Evolutionary conservation across 2,329 filamentous ascomycete genomes (phyloP).

Genomic region (Aspergillus sclerotialis): DNA sequence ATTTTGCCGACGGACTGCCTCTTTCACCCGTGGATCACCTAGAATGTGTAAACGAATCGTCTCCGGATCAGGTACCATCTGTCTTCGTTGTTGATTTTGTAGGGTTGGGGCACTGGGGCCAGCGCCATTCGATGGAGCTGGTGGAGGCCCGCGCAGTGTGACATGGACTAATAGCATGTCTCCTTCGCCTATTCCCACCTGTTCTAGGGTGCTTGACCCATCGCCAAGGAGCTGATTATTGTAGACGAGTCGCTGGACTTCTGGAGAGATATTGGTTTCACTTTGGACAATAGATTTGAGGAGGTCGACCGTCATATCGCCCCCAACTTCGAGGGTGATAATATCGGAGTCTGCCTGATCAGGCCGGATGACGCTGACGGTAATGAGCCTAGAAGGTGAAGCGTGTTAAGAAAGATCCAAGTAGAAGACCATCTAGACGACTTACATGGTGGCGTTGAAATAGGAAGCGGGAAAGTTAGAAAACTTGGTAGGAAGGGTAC

Average conservation of each 20-base stretch:
- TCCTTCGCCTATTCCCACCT: constrained; percentile 74
- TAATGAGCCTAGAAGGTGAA: constrained; percentile 62
- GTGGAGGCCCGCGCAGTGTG: constrained; percentile 23
- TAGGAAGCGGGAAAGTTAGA: constrained; percentile 11
- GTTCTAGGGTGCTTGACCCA: constrained; percentile 71
- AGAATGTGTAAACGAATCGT: constrained; percentile 75
- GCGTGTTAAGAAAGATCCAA: too few species aligned
- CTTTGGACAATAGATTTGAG: constrained; percentile 83
- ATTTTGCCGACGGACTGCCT: constrained; percentile 62
- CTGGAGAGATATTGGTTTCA: constrained; percentile 67
- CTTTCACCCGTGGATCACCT: constrained; percentile 65
- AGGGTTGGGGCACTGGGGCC: constrained; percentile 21
- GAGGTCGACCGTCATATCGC: constrained; percentile 74
- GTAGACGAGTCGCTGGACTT: constrained; percentile 78
- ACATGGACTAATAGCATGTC: constrained; percentile 91
- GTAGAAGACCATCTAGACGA: too few species aligned
- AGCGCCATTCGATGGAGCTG: constrained; percentile 21
- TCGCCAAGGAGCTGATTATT: constrained; percentile 76
- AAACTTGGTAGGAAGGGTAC: constrained; percentile 1
- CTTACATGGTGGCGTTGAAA: constrained; percentile 14
- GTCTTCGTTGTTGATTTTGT: constrained; percentile 22
- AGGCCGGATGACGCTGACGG: constrained; percentile 73
- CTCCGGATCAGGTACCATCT: constrained; percentile 59
- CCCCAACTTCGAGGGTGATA: constrained; percentile 72
- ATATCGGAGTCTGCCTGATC: constrained; percentile 66